Percentiles rank a stretch among this genome's conserved stretches.
phyloP scores from a whole-genome alignment of 73 alveolate species.

The Tetrahymena borealis region DNA sequence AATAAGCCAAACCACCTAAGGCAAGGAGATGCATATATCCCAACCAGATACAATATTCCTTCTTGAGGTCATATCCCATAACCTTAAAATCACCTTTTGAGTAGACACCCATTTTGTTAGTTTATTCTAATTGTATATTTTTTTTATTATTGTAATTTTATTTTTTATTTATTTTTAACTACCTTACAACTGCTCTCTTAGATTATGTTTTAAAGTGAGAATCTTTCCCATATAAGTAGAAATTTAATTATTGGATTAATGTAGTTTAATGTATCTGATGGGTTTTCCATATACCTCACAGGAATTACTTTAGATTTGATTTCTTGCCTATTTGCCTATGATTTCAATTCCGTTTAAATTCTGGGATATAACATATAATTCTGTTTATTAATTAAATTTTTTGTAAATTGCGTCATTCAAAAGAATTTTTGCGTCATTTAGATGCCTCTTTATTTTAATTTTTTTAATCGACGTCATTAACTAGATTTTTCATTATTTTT shows the following conservation, averaged over 20 bases:
- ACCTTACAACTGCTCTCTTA: neutral
- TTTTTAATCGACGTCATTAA: neutral
- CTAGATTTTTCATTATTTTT: neutral
- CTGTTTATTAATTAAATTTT: neutral
- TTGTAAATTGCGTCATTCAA: neutral
- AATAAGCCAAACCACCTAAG: constrained; percentile 9
- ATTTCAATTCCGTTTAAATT: neutral
- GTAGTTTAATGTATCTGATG: too few species aligned
- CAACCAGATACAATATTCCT: constrained; percentile 20
- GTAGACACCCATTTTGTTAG: neutral
- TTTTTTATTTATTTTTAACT: neutral
- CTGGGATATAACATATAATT: neutral
- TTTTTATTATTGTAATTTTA: neutral
- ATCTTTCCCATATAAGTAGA: neutral
- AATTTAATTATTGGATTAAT: neutral
- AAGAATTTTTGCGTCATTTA: constrained; percentile 1
- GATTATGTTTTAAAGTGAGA: neutral
- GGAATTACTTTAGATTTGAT: neutral
- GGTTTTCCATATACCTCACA: too few species aligned
- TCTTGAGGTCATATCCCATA: constrained; percentile 6
- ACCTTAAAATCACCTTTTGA: neutral
- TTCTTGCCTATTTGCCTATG: neutral
- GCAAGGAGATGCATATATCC: constrained; percentile 27
- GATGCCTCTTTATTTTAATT: neutral
- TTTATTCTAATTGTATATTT: neutral